phyloP scores from a whole-genome alignment of 208 protist genomes.

The Wallacemonas sp. region DNA sequence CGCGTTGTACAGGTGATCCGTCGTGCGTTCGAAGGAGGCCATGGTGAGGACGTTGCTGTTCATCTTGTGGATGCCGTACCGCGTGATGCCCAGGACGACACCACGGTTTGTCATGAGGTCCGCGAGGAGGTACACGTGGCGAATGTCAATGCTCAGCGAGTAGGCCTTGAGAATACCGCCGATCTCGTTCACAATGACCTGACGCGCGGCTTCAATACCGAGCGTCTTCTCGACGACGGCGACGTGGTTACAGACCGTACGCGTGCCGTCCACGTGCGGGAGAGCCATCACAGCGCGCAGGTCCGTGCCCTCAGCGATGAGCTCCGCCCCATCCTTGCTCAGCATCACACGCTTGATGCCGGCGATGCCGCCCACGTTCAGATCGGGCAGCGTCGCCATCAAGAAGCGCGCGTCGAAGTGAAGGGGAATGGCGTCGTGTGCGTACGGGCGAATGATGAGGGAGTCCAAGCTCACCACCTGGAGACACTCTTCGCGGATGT shows the following conservation, averaged over 20 bases:
- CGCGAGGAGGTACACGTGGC: conserved; percentile 98
- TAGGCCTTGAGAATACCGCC: conserved; percentile 95
- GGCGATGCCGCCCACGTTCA: conserved; percentile 94
- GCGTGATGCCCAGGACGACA: conserved; percentile 98
- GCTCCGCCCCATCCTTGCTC: conserved; percentile 60
- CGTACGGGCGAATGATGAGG: conserved; percentile 72
- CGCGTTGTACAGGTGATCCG: conserved; percentile 99
- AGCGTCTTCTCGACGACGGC: conserved; percentile 94
- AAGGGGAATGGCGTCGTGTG: conserved; percentile 39
- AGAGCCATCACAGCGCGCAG: conserved; percentile 95
- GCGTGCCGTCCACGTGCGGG: conserved; percentile 89
- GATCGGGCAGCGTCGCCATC: conserved; percentile 80
- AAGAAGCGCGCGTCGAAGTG: conserved; percentile 90
- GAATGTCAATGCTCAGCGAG: conserved; percentile 97
- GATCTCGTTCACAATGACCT: conserved; percentile 97
- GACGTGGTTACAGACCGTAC: conserved; percentile 97
- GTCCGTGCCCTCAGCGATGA: conserved; percentile 94
- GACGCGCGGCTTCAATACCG: conserved; percentile 98
- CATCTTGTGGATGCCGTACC: conserved; percentile 99
- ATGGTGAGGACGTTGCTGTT: conserved; percentile 98
- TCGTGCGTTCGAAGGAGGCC: conserved; percentile 99
- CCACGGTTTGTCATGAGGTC: conserved; percentile 99
- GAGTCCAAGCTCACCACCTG: conserved; percentile 65
- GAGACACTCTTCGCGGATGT: conserved; percentile 84
- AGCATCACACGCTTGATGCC: conserved; percentile 96